Percentiles rank a stretch among this genome's conserved stretches.
Evolutionary conservation across 805 yeast species (phyloP).

Genomic region (Cyberlindnera maclurae): DNA sequence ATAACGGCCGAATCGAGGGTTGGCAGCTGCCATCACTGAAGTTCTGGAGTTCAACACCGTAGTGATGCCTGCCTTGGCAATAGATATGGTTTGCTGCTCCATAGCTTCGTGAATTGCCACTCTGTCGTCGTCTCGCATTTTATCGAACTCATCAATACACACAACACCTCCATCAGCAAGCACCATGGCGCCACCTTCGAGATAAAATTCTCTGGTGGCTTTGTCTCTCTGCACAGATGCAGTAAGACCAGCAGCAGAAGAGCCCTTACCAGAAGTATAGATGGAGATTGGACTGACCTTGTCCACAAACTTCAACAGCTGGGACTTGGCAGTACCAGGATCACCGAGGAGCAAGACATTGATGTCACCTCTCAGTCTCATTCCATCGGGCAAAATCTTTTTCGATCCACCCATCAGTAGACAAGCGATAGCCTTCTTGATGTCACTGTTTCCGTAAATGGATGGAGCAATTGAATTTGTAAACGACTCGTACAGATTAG

Average conservation of each 20-base stretch:
- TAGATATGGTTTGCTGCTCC: slow-evolving; percentile 99
- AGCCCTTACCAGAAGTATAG: slow-evolving; percentile 97
- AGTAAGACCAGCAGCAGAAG: slow-evolving; percentile 98
- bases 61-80: slow-evolving; percentile 98
- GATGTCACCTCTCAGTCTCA: slow-evolving; percentile 95
- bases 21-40: slow-evolving; percentile 95
- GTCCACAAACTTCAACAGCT: slow-evolving; percentile 88
- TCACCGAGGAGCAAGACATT: slow-evolving; percentile 92
- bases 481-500: slow-evolving; percentile 80
- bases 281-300: slow-evolving; percentile 91
- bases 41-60: slow-evolving; percentile 95
- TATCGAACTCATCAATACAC: slow-evolving; percentile 98
- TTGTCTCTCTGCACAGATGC: slow-evolving; percentile 95
- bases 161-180: slow-evolving; percentile 99
- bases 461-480: slow-evolving; percentile 92
- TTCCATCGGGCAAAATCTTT: slow-evolving; percentile 88
- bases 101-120: slow-evolving; percentile 99
- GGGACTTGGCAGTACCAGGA: slow-evolving; percentile 99
- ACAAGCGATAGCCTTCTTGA: slow-evolving; percentile 90
- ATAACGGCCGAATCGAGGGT: slow-evolving; percentile 94
- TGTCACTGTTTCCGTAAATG: slow-evolving; percentile 88
- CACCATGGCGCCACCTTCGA: slow-evolving; percentile 99
- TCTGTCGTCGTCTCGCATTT: slow-evolving; percentile 98
- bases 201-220: slow-evolving; percentile 79
- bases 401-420: slow-evolving; percentile 91